Conservation (phyloP, 2,329 filamentous ascomycete genomes). For the Nigrospora oryzae region DNA sequence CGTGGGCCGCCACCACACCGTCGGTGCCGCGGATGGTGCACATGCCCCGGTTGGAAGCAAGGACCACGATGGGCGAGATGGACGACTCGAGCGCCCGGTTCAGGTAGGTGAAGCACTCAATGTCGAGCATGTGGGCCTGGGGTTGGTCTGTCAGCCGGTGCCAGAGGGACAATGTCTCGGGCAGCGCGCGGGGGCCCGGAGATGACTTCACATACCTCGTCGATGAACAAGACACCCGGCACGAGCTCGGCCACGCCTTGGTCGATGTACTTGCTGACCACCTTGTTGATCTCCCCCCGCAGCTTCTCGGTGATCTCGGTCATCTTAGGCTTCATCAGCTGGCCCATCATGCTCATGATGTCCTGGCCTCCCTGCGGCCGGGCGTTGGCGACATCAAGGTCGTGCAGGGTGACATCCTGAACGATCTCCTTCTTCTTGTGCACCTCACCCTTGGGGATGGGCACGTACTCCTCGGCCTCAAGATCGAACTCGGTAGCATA, state of each 20-base stretch:
- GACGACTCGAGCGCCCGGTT: constrained; percentile 94
- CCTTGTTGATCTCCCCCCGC: constrained; percentile 94
- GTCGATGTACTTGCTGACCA: constrained; percentile 98
- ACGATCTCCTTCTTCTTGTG: constrained; percentile 99
- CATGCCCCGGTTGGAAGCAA: constrained; percentile 93
- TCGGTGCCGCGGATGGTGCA: constrained; percentile 85
- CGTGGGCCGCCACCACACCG: constrained; percentile 78
- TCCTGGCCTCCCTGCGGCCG: constrained; percentile 95
- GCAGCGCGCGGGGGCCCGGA: background rate
- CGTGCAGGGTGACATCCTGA: constrained; percentile 94
- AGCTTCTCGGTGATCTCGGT: constrained; percentile 99
- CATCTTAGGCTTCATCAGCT: constrained; percentile 99
- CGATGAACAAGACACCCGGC: constrained; percentile 96
- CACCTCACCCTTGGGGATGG: constrained; percentile 96
- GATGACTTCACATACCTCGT: constrained; percentile 59
- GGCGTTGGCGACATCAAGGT: constrained; percentile 92
- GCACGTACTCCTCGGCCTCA: constrained; percentile 97
- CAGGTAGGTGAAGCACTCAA: constrained; percentile 98
- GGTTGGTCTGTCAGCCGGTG: constrained; percentile 12
- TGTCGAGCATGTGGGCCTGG: constrained; percentile 97
- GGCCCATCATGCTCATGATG: constrained; percentile 99
- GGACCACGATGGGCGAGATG: constrained; percentile 93
- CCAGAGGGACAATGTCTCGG: constrained; percentile 1
- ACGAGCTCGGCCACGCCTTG: constrained; percentile 96
- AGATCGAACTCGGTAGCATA: constrained; percentile 98